Percentiles rank a stretch among this genome's conserved stretches.
These are phyloP conservation scores for Acidiella bohemica DNA, from an alignment of 495 filamentous ascomycete genomes.

Conservation along the genomic window DNA sequence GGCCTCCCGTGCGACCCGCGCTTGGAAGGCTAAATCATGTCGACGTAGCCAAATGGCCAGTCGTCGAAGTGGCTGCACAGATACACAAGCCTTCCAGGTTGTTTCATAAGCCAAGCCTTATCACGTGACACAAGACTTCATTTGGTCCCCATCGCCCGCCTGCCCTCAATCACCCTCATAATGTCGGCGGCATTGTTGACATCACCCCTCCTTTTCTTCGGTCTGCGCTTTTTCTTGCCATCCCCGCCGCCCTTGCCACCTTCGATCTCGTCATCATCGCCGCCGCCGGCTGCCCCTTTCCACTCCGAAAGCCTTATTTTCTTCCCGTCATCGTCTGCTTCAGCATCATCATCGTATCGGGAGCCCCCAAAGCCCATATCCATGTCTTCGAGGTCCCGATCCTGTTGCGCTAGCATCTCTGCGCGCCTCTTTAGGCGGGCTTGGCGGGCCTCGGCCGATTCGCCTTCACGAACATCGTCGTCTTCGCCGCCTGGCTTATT, in stretches of 20 bases:
- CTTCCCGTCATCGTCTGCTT: constrained; percentile 46
- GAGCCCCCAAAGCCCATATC: constrained; percentile 88
- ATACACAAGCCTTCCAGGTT: too few species aligned
- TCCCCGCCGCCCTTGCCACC: constrained; percentile 35
- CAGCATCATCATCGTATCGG: constrained; percentile 67
- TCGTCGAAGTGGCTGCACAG: too few species aligned
- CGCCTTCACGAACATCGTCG: constrained; percentile 31
- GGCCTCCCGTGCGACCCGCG: too few species aligned
- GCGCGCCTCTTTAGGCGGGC: constrained; percentile 40
- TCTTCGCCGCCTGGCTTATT: constrained; percentile 29
- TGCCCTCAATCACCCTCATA: constrained; percentile 61
- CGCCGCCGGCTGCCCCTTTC: constrained; percentile 30
- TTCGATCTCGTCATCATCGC: constrained; percentile 38
- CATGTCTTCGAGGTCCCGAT: constrained; percentile 80
- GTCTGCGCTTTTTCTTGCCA: constrained; percentile 59
- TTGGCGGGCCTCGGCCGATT: constrained; percentile 39
- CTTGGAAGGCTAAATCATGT: too few species aligned
- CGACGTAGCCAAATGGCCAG: too few species aligned
- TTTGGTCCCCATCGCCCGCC: too few species aligned
- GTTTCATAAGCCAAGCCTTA: not conserved
- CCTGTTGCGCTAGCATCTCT: constrained; percentile 60
- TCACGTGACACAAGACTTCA: constrained; percentile 3
- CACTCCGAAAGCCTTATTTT: constrained; percentile 55
- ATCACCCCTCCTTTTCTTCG: constrained; percentile 80
- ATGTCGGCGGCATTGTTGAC: constrained; percentile 69